Evolutionary conservation across 2,329 filamentous ascomycete genomes (phyloP).

Genomic region (Epicoccum sorghinum): DNA sequence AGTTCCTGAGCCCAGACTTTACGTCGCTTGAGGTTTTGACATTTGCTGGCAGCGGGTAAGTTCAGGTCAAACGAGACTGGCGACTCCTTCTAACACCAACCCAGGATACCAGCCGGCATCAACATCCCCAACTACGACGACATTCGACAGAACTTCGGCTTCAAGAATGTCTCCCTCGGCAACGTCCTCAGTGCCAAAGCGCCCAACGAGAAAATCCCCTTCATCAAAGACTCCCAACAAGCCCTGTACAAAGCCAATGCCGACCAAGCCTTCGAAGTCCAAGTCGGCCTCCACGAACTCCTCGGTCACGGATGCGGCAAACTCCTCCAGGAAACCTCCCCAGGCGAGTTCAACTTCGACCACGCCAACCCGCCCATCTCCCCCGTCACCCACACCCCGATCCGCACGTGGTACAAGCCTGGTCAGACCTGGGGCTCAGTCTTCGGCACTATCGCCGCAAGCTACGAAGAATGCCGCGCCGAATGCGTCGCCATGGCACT

Average conservation of each 20-base stretch:
- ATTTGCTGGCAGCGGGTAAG: constrained; percentile 67
- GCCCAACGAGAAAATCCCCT: constrained; percentile 89
- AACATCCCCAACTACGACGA: constrained; percentile 64
- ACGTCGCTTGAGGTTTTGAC: constrained; percentile 91
- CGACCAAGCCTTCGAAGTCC: constrained; percentile 89
- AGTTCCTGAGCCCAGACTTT: constrained; percentile 93
- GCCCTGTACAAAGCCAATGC: constrained; percentile 81
- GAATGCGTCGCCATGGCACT: constrained; percentile 94
- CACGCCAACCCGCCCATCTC: constrained; percentile 78
- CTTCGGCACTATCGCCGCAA: constrained; percentile 84
- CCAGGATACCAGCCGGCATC: constrained; percentile 63
- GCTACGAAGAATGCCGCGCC: constrained; percentile 93
- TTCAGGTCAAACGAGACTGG: background rate
- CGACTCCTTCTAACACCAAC: constrained; percentile 5
- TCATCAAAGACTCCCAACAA: constrained; percentile 80
- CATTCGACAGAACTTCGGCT: constrained; percentile 81
- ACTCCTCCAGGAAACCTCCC: constrained; percentile 84
- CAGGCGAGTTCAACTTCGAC: constrained; percentile 89
- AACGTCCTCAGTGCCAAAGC: constrained; percentile 93
- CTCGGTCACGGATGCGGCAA: constrained; percentile 90
- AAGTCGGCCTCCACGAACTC: constrained; percentile 94
- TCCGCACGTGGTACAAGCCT: constrained; percentile 90
- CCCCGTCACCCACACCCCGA: constrained; percentile 76
- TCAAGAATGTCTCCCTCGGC: constrained; percentile 92
- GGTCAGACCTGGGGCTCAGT: constrained; percentile 94